These are phyloP conservation scores for Ascochyta fabae DNA, from an alignment of 2,329 filamentous ascomycete genomes.

Conservation along the genomic window DNA sequence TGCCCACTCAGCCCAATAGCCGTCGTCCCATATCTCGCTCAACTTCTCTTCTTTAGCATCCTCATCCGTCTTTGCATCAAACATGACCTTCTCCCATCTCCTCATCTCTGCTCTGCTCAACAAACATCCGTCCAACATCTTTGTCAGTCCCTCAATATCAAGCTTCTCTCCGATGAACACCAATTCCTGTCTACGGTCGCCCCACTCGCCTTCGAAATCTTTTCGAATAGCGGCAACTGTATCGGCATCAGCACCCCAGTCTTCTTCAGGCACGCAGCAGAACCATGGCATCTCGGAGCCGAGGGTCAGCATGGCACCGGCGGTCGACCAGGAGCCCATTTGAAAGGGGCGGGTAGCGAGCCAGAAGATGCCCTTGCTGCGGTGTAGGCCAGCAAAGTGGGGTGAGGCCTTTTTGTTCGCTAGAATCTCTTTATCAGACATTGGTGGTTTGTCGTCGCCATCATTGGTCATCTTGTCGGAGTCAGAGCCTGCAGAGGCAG, in stretches of 20 bases:
- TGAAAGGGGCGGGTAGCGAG: constrained; percentile 64
- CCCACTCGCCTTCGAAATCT: constrained; percentile 64
- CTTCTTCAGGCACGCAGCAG: constrained; percentile 62
- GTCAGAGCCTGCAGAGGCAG: constrained; percentile 20
- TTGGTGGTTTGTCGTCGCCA: constrained; percentile 41
- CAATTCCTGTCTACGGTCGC: constrained; percentile 73
- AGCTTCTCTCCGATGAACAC: constrained; percentile 76
- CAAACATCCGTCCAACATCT: constrained; percentile 65
- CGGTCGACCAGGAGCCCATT: constrained; percentile 68
- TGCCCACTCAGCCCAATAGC: constrained; percentile 61
- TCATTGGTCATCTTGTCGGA: constrained; percentile 36
- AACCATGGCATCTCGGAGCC: constrained; percentile 65
- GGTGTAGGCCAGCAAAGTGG: constrained; percentile 62
- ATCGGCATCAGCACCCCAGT: constrained; percentile 57
- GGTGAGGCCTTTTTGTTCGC: constrained; percentile 63
- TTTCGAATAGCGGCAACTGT: constrained; percentile 57
- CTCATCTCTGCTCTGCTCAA: constrained; percentile 64
- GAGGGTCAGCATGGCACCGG: constrained; percentile 68
- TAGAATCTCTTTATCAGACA: constrained; percentile 53
- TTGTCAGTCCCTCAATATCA: constrained; percentile 59
- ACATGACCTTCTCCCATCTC: constrained; percentile 51
- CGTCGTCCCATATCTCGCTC: constrained; percentile 63
- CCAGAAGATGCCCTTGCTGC: constrained; percentile 68
- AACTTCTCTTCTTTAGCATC: constrained; percentile 57
- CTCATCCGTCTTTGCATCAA: constrained; percentile 29